Conservation (phyloP, 495 filamentous ascomycete genomes). For the Clohesyomyces aquaticus region DNA sequence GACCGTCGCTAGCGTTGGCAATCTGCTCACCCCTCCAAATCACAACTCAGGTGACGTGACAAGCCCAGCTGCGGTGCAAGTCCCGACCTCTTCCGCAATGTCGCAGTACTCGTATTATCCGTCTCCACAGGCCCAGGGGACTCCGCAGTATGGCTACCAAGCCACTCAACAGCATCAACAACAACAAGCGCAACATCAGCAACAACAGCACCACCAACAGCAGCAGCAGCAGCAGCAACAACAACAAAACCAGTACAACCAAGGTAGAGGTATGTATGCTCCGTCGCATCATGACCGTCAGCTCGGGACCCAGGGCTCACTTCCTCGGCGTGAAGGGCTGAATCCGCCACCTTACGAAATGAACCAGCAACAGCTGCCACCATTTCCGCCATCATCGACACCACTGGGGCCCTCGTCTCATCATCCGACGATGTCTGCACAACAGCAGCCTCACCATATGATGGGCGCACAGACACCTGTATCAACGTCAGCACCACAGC, state of each 20-base stretch:
- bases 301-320: conserved; percentile 56
- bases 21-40: conserved; percentile 65
- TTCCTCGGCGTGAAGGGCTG: conserved; percentile 55
- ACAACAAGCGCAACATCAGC: conserved; percentile 22
- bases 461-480: conserved; percentile 51
- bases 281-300: conserved; percentile 51
- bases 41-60: conserved; percentile 66
- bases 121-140: conserved; percentile 30
- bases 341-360: conserved; percentile 64
- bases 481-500: conserved; percentile 61
- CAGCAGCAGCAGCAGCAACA: conserved; percentile 24
- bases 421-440: conserved; percentile 46
- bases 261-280: conserved; percentile 59
- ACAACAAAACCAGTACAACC: conserved; percentile 53
- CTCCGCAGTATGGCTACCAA: conserved; percentile 29
- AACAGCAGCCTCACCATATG: conserved; percentile 49
- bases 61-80: conserved; percentile 62
- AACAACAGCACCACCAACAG: conserved; percentile 56
- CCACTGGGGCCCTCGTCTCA: conserved; percentile 52
- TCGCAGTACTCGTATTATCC: conserved; percentile 45
- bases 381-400: conserved; percentile 59
- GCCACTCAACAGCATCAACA: conserved; percentile 36
- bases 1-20: conserved; percentile 59
- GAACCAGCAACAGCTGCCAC: conserved; percentile 56
- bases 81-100: conserved; percentile 58